Evolutionary conservation across 2,329 filamentous ascomycete species (phyloP).

Genomic region (Xylariaceae sp.): DNA sequence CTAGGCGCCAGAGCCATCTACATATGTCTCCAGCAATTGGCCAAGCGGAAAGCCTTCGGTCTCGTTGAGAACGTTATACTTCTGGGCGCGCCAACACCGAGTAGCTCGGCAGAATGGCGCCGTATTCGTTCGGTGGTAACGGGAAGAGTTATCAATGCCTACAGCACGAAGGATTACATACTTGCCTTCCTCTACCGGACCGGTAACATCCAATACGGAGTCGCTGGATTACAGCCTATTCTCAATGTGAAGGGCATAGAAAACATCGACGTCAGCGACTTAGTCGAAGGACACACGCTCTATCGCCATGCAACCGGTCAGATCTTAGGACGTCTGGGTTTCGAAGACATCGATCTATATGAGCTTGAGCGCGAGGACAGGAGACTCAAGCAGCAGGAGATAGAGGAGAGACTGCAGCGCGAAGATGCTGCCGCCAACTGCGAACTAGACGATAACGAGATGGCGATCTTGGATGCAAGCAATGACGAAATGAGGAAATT

Average conservation of each 20-base stretch:
- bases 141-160: slow-evolving; percentile 82
- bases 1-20: slow-evolving; percentile 78
- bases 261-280: slow-evolving; percentile 61
- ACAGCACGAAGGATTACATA: slow-evolving; percentile 79
- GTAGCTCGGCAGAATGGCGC: slow-evolving; percentile 68
- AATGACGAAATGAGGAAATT: slow-evolving; percentile 20
- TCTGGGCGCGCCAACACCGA: slow-evolving; percentile 75
- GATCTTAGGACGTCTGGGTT: slow-evolving; percentile 62
- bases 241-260: slow-evolving; percentile 60
- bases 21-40: slow-evolving; percentile 70
- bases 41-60: slow-evolving; percentile 73
- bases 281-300: slow-evolving; percentile 64
- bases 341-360: slow-evolving; percentile 58
- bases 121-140: slow-evolving; percentile 72
- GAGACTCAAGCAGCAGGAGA: slow-evolving; percentile 25
- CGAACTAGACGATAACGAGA: slow-evolving; percentile 5
- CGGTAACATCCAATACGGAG: slow-evolving; percentile 74
- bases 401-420: slow-evolving; percentile 25
- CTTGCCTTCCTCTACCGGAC: slow-evolving; percentile 84
- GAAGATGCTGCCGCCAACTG: slow-evolving; percentile 20
- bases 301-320: slow-evolving; percentile 64
- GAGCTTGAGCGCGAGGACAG: slow-evolving; percentile 29
- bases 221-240: slow-evolving; percentile 76
- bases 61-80: slow-evolving; percentile 77
- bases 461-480: slow-evolving; percentile 5